These are phyloP conservation scores for Quillaja saponaria DNA, from an alignment of 306 rosid species.

Conservation along the genomic window DNA sequence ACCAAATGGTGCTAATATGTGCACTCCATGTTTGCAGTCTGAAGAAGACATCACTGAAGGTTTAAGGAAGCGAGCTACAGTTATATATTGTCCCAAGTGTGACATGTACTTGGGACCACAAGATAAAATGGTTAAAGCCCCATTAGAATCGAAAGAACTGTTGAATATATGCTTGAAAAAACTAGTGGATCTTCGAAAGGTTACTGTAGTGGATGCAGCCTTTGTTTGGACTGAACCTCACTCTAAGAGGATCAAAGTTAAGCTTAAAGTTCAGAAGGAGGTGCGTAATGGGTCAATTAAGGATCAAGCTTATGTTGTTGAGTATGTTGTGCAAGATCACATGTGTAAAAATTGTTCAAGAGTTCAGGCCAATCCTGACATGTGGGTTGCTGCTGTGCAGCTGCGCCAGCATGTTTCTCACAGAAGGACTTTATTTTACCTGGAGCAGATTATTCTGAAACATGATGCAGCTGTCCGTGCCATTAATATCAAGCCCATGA, in stretches of 20 bases:
- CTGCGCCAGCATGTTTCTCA: slow-evolving; percentile 53
- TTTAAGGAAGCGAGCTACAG: too few relatives aligned
- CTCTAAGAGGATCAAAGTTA: slow-evolving; percentile 58
- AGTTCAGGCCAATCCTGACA: slow-evolving; percentile 53
- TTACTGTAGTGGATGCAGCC: slow-evolving; percentile 48
- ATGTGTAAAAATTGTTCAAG: slow-evolving; percentile 52
- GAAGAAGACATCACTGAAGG: too few relatives aligned
- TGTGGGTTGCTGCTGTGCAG: slow-evolving; percentile 58
- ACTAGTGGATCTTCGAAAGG: too few relatives aligned
- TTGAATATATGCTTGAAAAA: too few relatives aligned
- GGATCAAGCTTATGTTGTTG: slow-evolving; percentile 46
- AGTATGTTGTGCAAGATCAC: slow-evolving; percentile 49
- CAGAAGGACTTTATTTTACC: slow-evolving; percentile 47
- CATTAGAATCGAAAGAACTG: too few relatives aligned
- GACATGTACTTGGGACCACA: too few relatives aligned
- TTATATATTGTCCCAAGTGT: too few relatives aligned
- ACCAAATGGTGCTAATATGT: too few relatives aligned
- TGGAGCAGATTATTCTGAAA: slow-evolving; percentile 51
- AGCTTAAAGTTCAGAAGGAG: slow-evolving; percentile 52
- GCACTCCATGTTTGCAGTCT: too few relatives aligned
- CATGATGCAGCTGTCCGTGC: slow-evolving; percentile 64
- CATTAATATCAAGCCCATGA: too few relatives aligned
- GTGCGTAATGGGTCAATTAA: slow-evolving; percentile 50
- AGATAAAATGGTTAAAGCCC: too few relatives aligned
- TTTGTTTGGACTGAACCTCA: slow-evolving; percentile 61